These are phyloP conservation scores for Spizellomyces punctatus DNA, from an alignment of 192 early-diverging fungal genomes.

Conservation along the genomic window DNA sequence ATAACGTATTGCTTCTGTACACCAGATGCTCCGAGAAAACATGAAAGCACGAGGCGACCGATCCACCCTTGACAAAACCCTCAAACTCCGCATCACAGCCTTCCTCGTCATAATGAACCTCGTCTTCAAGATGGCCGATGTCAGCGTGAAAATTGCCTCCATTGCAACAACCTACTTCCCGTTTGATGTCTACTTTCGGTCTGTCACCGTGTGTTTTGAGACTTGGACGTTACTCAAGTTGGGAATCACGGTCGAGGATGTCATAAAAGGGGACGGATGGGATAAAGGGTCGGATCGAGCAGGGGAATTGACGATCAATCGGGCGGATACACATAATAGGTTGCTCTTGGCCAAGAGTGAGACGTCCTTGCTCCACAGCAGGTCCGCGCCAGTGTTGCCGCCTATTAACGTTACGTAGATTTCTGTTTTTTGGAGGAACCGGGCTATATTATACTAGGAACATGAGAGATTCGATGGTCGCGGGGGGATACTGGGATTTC, in stretches of 20 bases:
- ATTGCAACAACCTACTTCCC: slow-evolving; percentile 13
- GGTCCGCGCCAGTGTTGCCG: too few species aligned
- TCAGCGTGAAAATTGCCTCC: background rate
- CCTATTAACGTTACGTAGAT: too few species aligned
- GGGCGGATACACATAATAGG: too few species aligned
- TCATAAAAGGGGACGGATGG: background rate
- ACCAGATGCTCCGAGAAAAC: background rate
- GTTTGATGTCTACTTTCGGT: slow-evolving; percentile 52
- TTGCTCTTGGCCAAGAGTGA: too few species aligned
- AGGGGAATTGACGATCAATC: too few species aligned
- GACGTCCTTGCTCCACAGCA: too few species aligned
- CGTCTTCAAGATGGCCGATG: background rate
- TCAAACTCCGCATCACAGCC: background rate
- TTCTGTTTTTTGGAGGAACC: too few species aligned
- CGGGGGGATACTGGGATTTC: too few species aligned
- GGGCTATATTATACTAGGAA: too few species aligned
- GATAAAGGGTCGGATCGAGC: too few species aligned
- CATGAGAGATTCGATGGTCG: too few species aligned
- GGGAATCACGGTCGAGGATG: background rate
- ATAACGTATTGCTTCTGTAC: background rate
- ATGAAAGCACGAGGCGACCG: background rate
- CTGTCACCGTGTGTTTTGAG: background rate
- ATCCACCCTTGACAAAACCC: background rate
- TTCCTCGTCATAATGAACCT: background rate
- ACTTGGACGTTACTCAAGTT: background rate